phyloP scores from a whole-genome alignment of 192 early-diverging fungal genomes.

The Piromyces sp. region DNA sequence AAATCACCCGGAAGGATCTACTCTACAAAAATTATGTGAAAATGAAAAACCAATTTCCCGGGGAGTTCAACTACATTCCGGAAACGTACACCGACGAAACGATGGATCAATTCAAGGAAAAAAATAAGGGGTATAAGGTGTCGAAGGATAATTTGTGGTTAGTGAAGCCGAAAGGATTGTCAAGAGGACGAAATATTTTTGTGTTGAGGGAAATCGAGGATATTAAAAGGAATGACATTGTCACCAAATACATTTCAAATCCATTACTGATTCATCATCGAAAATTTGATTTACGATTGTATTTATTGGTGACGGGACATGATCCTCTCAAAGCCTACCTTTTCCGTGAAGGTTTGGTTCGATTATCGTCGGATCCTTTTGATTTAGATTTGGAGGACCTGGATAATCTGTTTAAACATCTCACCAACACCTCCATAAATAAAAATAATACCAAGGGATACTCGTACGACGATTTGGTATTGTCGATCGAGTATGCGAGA shows the following conservation, averaged over 20 bases:
- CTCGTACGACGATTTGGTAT: not conserved
- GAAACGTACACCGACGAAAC: not conserved
- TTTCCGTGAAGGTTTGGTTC: conserved; percentile 13
- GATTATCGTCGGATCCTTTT: conserved; percentile 19
- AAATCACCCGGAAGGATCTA: too few relatives aligned
- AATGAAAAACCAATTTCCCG: too few relatives aligned
- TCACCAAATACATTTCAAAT: conserved; percentile 13
- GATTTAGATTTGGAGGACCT: conserved; percentile 2
- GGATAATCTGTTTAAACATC: conserved; percentile 18
- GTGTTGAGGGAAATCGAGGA: not conserved
- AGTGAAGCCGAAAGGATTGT: not conserved
- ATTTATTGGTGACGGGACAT: conserved; percentile 23
- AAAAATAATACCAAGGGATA: conserved; percentile 10
- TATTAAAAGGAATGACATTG: not conserved
- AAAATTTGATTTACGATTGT: conserved; percentile 24
- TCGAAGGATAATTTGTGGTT: not conserved
- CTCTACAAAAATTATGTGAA: too few relatives aligned
- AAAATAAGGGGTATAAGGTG: not conserved
- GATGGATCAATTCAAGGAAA: not conserved
- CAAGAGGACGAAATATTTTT: not conserved
- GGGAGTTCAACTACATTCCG: not conserved
- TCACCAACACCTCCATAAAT: conserved; percentile 26
- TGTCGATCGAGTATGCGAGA: conserved; percentile 11
- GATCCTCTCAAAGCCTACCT: conserved; percentile 21
- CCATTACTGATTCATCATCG: conserved; percentile 19